Conservation (phyloP, 2,329 filamentous ascomycete species). For the Fusarium scirpi region DNA sequence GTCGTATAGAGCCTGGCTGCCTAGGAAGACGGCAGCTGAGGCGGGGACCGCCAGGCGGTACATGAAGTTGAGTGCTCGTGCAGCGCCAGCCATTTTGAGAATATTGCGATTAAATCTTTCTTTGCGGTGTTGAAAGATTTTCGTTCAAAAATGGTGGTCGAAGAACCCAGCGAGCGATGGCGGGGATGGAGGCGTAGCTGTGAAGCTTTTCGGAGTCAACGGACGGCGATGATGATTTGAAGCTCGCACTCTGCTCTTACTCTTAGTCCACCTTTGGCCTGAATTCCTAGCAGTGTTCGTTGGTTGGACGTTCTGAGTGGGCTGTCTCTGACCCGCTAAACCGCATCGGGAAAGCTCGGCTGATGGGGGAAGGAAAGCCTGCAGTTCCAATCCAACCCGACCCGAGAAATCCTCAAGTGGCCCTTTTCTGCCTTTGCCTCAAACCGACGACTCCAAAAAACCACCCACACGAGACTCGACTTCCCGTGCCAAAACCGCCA, state of each 20-base stretch:
- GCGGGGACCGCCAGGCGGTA: conserved; percentile 80
- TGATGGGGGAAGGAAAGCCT: conserved; percentile 43
- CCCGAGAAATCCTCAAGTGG: conserved; percentile 47
- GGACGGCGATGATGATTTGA: conserved; percentile 46
- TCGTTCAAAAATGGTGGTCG: conserved; percentile 7
- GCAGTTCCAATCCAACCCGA: conserved; percentile 40
- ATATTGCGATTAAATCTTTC: conserved; percentile 6
- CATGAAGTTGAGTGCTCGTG: conserved; percentile 69
- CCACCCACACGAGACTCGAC: conserved; percentile 37
- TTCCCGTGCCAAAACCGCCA: conserved; percentile 45
- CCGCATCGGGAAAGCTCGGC: conserved; percentile 53
- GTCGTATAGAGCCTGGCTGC: conserved; percentile 91
- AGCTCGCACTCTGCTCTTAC: conserved; percentile 34
- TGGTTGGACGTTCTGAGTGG: conserved; percentile 34
- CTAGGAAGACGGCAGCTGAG: conserved; percentile 73
- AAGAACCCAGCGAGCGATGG: conserved; percentile 14
- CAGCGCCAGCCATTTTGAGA: conserved; percentile 64
- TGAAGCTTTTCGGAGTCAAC: conserved; percentile 45
- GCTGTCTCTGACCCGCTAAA: conserved; percentile 46
- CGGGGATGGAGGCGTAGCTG: conserved; percentile 29
- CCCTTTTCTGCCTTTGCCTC: conserved; percentile 45
- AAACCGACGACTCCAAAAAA: conserved; percentile 41
- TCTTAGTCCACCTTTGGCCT: conserved; percentile 25
- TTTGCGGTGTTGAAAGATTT: conserved; percentile 2
- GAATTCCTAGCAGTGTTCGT: conserved; percentile 41